Base-by-base conservation (phyloP, 1,139 yeast genomes). In the Candida labiduridarum region DNA sequence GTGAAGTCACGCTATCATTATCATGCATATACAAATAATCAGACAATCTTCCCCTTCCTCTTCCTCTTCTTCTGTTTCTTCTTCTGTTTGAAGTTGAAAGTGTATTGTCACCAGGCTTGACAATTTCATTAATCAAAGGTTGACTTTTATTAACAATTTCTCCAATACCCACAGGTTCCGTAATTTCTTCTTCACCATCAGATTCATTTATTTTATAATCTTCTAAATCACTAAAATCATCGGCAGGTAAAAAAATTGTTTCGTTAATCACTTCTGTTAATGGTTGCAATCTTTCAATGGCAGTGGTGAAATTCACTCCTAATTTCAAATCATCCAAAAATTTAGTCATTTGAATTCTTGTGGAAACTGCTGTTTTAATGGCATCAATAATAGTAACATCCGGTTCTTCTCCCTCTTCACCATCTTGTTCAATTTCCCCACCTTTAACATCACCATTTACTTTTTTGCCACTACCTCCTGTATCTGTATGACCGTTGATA, bases 161-260 rank as follows among this genome's bases (percentile, higher is more conserved):
- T 9, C 69, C 73, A 15, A 84, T 81, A 0, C 85, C 87, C 16
- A 69, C 76, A 0, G 89, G 89, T 56, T 83, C 85, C 0, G 79
- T 79, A 57, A 47, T 56, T 38, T 43, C 66, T 4, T 56, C 59
- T 4, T 57, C 59, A 2, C 56, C 61, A n/a, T 30, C 35, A 9
- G 40, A 44, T 11, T 42, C 48, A n/a, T 47, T 50, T 15, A 61
- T 69, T 30, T 67, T 69, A 12, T 60, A 64, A 31, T 61, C 70
- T 29, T 67, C 69, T 44, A 53, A 58, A n/a, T 64, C 69, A 47
- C 65, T 62, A n/a, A 22, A 3, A 3, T 57, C 83, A 43, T 76
- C 81, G 6, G 76, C 79, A 0, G 87, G 85, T 30, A 79, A 67
- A 16, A 78, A 71, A 12, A 82, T 69, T 7, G 82, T 71, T 44